Base-by-base conservation (phyloP, 257 asterid genomes). In the Handroanthus guayacan region DNA sequence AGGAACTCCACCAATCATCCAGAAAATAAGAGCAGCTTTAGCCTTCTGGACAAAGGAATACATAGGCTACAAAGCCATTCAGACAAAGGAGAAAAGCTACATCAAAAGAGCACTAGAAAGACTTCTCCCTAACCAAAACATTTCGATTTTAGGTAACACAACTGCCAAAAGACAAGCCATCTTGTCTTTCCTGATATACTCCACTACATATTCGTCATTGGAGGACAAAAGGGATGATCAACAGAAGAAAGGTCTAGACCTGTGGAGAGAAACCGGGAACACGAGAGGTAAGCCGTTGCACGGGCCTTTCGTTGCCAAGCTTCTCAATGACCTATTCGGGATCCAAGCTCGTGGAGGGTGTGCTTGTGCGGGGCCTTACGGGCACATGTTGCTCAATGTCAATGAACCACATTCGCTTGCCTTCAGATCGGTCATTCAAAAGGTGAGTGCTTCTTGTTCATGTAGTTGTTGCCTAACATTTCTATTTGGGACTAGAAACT, bases 311-410 rank as follows among this genome's bases (percentile, higher is more conserved):
- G 91, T 92, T 6, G 92, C 97, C 48, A 92, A 88, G 67, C 93
- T 90, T 20, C 84, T 92, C 10, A 92, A 85, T 38, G 95, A 92
- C 80, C 87, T 90, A 9, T 90, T 90, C 25, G 95, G 97, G 20
- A 88, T 92, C 71, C 96, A 90, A 47, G 89, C 96, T 37, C 88
- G 97, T 18, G 97, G 97, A 16, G 91, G 97, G 1, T 92, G 97
- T 56, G 91, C 94, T 16, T 92, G 97, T 14, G 96, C 97, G 0
- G 90, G 90, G 60, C 92, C 97, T 3, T 92, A 92, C n/a, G 96
- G 87, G 0, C 97, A 90, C 69, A 66, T 57, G 18, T 71, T 90
- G 74, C 94, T 92, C 74, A 54, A 80, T 6, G 68, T 92, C 7
- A 84, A 78, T 17, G 78, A 75, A 72, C 37, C 78, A 2, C 86